A percentile compares a stretch with the other conserved stretches of the same genome.
phyloP scores from a whole-genome alignment of 495 filamentous ascomycete genomes.

The Astrocystis sublimbata region DNA sequence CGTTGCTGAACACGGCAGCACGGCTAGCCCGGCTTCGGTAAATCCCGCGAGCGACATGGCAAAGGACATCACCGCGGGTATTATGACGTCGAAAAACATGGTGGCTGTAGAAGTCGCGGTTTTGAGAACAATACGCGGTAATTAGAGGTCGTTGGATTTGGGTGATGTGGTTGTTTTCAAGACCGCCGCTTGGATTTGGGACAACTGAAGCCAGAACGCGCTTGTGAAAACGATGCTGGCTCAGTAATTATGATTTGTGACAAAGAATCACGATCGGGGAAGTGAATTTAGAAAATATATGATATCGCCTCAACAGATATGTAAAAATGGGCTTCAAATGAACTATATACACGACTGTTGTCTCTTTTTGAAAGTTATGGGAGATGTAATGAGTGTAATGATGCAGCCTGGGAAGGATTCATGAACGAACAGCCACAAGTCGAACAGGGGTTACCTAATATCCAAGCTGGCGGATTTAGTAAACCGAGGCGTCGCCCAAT shows the following conservation, averaged over 20 bases:
- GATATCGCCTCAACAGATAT: too few species aligned
- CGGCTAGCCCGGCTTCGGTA: conserved; percentile 6
- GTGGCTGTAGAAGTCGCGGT: neutral
- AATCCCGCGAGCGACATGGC: conserved; percentile 13
- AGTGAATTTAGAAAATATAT: too few species aligned
- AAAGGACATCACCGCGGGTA: conserved; percentile 14
- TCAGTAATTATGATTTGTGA: too few species aligned
- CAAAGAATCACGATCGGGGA: too few species aligned
- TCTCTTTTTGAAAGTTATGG: too few species aligned
- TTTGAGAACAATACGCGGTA: neutral
- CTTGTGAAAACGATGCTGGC: neutral
- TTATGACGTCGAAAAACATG: conserved; percentile 17
- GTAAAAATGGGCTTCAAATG: neutral
- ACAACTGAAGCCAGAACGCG: neutral
- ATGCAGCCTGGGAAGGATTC: conserved; percentile 9
- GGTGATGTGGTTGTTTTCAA: neutral
- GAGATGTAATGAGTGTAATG: too few species aligned
- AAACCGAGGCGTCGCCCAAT: conserved; percentile 10
- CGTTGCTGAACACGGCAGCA: conserved; percentile 11
- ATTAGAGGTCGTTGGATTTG: neutral
- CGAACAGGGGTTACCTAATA: conserved; percentile 3
- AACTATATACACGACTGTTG: neutral
- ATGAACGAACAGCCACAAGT: too few species aligned
- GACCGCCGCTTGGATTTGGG: too few species aligned
- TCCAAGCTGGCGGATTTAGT: neutral